A percentile compares a stretch with the other conserved stretches of the same genome.
Conservation (phyloP, 495 filamentous ascomycete genomes). For the Clavariopsis aquatica region DNA sequence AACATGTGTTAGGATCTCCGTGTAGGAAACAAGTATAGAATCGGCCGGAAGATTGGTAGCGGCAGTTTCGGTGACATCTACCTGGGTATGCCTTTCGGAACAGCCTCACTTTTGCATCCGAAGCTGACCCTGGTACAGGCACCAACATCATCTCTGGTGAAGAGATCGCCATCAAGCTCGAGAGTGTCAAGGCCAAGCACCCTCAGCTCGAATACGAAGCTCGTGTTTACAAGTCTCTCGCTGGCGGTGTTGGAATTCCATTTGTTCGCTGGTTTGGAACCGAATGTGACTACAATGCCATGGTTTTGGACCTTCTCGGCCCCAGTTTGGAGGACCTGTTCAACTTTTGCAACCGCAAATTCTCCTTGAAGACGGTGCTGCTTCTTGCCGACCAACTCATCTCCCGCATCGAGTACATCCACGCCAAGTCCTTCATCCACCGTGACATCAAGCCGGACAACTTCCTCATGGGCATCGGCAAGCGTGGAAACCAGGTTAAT, state of each 20-base stretch:
- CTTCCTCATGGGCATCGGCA: conserved; percentile 99
- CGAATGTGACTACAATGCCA: conserved; percentile 99
- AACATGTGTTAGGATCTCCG: conserved; percentile 80
- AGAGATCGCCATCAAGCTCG: conserved; percentile 99
- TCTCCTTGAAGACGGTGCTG: conserved; percentile 98
- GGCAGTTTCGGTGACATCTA: conserved; percentile 99
- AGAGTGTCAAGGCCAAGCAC: conserved; percentile 99
- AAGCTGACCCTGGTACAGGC: conserved; percentile 51
- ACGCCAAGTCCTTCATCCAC: conserved; percentile 99
- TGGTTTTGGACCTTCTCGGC: conserved; percentile 97
- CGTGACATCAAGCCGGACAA: conserved; percentile 99
- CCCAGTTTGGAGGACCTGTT: conserved; percentile 99
- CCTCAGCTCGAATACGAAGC: conserved; percentile 99
- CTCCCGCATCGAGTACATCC: conserved; percentile 99
- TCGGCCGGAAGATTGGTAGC: conserved; percentile 98
- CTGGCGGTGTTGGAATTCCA: conserved; percentile 96
- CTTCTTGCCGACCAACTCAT: conserved; percentile 98
- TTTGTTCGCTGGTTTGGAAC: conserved; percentile 99
- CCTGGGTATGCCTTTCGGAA: conserved; percentile 62
- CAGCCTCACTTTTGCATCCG: neutral
- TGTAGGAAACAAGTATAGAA: conserved; percentile 99
- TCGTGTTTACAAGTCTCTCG: conserved; percentile 98
- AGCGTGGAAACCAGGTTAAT: conserved; percentile 99
- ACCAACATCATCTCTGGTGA: conserved; percentile 99
- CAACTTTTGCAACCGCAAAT: conserved; percentile 99